Percentiles rank a stretch among this genome's conserved stretches.
Conservation (phyloP, 169 alveolate genomes). For the Babesia ovis region DNA sequence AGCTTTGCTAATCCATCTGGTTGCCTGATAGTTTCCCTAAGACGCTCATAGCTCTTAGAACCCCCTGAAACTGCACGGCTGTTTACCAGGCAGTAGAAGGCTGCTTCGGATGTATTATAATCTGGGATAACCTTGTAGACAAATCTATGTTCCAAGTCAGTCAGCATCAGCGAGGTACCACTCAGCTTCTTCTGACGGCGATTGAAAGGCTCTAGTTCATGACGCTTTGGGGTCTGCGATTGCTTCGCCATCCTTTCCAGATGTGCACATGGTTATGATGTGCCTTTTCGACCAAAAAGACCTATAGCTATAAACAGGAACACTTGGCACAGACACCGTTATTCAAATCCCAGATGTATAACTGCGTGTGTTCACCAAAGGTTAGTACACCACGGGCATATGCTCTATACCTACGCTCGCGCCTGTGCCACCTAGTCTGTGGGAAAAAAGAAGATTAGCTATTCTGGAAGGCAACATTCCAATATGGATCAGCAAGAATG, state of each 20-base stretch:
- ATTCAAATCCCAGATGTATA: neutral
- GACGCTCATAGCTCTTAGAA: slow-evolving; percentile 13
- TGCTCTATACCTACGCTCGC: neutral
- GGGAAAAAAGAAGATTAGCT: neutral
- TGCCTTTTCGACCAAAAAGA: neutral
- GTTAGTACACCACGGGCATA: neutral
- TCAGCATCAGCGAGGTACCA: slow-evolving; percentile 66
- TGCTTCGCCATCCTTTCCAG: neutral
- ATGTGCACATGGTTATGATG: slow-evolving; percentile 3
- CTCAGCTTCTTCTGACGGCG: slow-evolving; percentile 54
- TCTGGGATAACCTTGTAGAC: slow-evolving; percentile 59
- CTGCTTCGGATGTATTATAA: slow-evolving; percentile 58
- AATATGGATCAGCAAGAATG: slow-evolving; percentile 33
- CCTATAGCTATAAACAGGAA: neutral
- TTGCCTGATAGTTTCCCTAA: slow-evolving; percentile 5
- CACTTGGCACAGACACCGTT: neutral
- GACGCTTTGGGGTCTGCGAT: neutral
- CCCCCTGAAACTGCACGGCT: neutral
- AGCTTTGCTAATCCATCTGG: slow-evolving; percentile 11
- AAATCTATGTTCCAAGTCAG: slow-evolving; percentile 30
- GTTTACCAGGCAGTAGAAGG: slow-evolving; percentile 48
- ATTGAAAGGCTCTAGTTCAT: slow-evolving; percentile 38
- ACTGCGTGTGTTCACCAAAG: neutral
- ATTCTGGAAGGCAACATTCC: neutral
- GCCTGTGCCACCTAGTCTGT: neutral